These are phyloP conservation scores for Miamiensis avidus DNA, from an alignment of 169 alveolate genomes.

Conservation along the genomic window DNA sequence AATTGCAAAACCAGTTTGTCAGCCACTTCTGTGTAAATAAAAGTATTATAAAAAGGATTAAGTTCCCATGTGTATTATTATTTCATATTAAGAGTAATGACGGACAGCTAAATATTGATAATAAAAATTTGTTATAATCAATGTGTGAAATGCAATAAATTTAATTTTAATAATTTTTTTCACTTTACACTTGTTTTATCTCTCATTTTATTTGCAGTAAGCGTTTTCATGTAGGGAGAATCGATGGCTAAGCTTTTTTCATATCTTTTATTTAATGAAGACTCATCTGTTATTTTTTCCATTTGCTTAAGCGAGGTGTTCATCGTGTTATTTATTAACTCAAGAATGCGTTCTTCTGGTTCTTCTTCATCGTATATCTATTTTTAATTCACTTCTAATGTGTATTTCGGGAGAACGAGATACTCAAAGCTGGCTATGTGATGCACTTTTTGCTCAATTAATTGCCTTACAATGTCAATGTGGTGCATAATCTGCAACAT, in stretches of 20 bases:
- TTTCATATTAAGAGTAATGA: background rate
- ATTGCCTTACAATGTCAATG: background rate
- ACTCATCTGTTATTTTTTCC: too few species aligned
- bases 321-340: background rate
- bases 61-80: background rate
- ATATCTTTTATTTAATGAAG: too few species aligned
- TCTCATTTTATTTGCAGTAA: background rate
- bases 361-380: background rate
- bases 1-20: background rate
- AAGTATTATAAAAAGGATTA: background rate
- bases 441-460: background rate
- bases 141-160: background rate
- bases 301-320: background rate
- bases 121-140: background rate
- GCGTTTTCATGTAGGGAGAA: background rate
- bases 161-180: background rate
- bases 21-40: constrained; percentile 1
- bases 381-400: constrained; percentile 8
- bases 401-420: constrained; percentile 4
- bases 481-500: background rate
- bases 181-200: background rate
- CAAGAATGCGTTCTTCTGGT: background rate
- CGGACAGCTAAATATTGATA: background rate
- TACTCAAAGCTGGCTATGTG: constrained; percentile 5
- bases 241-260: background rate